These are phyloP conservation scores for Hymenoscyphus fraxineus DNA, from an alignment of 2,329 filamentous ascomycete genomes.

Conservation along the genomic window DNA sequence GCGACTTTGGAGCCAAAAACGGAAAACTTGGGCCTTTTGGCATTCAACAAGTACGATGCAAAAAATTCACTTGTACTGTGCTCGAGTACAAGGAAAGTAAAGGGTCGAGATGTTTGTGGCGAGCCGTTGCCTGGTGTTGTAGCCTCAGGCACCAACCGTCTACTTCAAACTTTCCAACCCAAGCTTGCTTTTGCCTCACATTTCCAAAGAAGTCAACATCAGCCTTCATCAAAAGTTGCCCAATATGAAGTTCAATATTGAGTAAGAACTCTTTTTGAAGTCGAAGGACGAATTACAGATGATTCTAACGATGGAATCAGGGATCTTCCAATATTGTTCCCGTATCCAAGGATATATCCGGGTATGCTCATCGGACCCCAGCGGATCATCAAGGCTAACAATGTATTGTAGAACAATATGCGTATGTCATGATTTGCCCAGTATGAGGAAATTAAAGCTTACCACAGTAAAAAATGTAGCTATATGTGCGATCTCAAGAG, in stretches of 20 bases:
- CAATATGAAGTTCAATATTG: conserved; percentile 77
- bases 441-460: conserved; percentile 8
- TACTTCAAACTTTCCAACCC: not conserved
- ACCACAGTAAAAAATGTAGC: conserved; percentile 35
- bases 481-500: conserved; percentile 84
- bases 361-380: conserved; percentile 29
- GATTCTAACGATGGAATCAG: conserved; percentile 37
- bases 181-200: not conserved
- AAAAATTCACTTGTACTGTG: too few relatives aligned
- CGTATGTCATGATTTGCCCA: conserved; percentile 37
- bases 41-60: too few relatives aligned
- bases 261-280: conserved; percentile 43
- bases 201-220: conserved; percentile 3
- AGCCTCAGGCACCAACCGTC: not conserved
- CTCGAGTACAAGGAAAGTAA: too few relatives aligned
- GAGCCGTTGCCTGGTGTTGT: not conserved
- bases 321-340: conserved; percentile 67
- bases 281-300: not conserved
- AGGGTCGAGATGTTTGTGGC: too few relatives aligned
- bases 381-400: conserved; percentile 19
- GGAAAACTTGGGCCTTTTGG: too few relatives aligned
- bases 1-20: too few relatives aligned
- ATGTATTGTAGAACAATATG: conserved; percentile 66
- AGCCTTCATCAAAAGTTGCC: not conserved
- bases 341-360: conserved; percentile 71